Evolutionary conservation across 495 filamentous ascomycete genomes (phyloP).

Genomic region (Stereocaulon alpinum): DNA sequence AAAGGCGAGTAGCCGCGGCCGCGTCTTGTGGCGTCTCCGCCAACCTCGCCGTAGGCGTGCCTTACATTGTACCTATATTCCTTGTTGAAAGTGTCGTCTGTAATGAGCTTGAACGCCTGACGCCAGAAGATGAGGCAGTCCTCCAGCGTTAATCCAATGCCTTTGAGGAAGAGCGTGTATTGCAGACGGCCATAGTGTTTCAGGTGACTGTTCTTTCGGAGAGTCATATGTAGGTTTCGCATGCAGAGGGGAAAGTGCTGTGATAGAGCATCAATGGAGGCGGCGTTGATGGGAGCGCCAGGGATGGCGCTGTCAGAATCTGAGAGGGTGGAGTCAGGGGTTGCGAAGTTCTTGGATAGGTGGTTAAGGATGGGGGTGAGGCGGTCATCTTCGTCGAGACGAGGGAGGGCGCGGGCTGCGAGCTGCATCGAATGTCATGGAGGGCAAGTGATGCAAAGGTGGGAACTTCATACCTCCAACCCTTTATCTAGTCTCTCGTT

Average conservation of each 20-base stretch:
- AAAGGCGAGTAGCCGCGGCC: constrained; percentile 80
- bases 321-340: constrained; percentile 72
- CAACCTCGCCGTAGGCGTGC: constrained; percentile 88
- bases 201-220: constrained; percentile 76
- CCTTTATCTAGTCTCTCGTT: constrained; percentile 62
- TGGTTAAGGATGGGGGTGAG: constrained; percentile 89
- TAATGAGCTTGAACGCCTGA: constrained; percentile 65
- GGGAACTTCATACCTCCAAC: constrained; percentile 52
- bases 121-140: constrained; percentile 96
- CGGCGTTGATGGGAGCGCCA: constrained; percentile 66
- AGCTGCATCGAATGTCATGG: constrained; percentile 40
- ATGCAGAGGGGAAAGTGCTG: constrained; percentile 91
- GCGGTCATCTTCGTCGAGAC: constrained; percentile 93
- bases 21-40: constrained; percentile 79
- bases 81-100: constrained; percentile 87
- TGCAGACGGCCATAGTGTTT: constrained; percentile 93
- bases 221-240: constrained; percentile 72
- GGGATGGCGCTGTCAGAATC: constrained; percentile 45
- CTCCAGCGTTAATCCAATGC: constrained; percentile 81
- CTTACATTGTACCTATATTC: constrained; percentile 95
- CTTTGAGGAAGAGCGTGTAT: constrained; percentile 96
- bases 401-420: constrained; percentile 78
- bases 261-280: constrained; percentile 70
- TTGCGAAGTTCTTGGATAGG: constrained; percentile 82
- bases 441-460: background rate